Evolutionary conservation across 805 yeast species (phyloP).

Genomic region (Schizosaccharomyces cryophilus): DNA sequence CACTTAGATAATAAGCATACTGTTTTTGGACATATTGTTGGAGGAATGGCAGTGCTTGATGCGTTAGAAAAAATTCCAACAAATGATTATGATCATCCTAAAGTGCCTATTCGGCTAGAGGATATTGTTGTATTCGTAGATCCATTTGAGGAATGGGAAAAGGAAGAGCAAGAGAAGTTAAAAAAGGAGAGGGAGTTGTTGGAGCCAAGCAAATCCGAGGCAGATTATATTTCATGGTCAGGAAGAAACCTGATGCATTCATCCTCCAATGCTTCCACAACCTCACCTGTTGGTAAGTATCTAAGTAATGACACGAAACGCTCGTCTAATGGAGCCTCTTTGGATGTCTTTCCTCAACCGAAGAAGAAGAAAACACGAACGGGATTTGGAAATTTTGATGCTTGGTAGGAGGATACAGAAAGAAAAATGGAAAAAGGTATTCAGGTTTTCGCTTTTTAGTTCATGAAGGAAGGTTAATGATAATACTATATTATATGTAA

Average conservation of each 20-base stretch:
- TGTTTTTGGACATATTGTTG: slow-evolving; percentile 28
- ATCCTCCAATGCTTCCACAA: neutral
- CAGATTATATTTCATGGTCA: slow-evolving; percentile 4
- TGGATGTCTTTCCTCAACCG: neutral
- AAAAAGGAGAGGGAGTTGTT: slow-evolving; percentile 4
- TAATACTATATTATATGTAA: no score
- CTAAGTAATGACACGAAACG: neutral
- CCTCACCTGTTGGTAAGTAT: slow-evolving; percentile 2
- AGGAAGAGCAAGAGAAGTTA: slow-evolving; percentile 4
- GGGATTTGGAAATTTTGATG: slow-evolving; percentile 2
- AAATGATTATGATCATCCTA: slow-evolving; percentile 7
- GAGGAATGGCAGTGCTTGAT: slow-evolving; percentile 26
- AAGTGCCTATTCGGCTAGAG: slow-evolving; percentile 5
- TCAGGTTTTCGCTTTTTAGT: no score
- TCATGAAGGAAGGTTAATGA: no score
- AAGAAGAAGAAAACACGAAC: neutral
- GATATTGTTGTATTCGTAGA: slow-evolving; percentile 7
- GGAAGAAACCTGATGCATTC: slow-evolving; percentile 1
- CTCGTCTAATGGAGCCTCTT: neutral
- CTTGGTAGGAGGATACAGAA: neutral
- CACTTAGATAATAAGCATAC: slow-evolving; percentile 41
- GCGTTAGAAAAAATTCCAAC: slow-evolving; percentile 17
- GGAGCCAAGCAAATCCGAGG: neutral
- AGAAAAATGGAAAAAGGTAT: no score
- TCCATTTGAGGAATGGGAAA: slow-evolving; percentile 7